phyloP scores from a whole-genome alignment of 2,329 filamentous ascomycete genomes.

The Ophiostoma himal-ulmi region DNA sequence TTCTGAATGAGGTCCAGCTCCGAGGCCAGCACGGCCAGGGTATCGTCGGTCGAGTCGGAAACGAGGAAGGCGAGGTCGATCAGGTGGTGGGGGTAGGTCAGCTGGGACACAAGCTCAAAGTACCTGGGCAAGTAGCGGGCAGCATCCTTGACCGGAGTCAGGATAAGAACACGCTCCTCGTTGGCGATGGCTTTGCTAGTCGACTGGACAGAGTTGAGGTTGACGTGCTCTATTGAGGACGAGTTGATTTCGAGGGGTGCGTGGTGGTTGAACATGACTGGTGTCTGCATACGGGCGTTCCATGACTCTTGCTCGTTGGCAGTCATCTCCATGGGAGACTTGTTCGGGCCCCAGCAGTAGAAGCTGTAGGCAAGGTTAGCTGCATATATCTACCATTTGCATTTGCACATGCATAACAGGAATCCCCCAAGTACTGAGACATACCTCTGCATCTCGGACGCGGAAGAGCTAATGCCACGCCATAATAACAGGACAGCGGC shows the following conservation, averaged over 20 bases:
- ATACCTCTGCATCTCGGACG: constrained; percentile 87
- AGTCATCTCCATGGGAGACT: constrained; percentile 93
- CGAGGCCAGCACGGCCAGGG: constrained; percentile 73
- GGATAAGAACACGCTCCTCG: constrained; percentile 80
- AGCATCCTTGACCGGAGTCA: constrained; percentile 90
- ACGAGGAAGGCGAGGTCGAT: constrained; percentile 95
- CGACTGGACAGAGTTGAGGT: constrained; percentile 80
- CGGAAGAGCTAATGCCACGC: constrained; percentile 74
- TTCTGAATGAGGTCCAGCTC: constrained; percentile 87
- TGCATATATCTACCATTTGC: background rate
- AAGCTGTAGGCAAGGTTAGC: constrained; percentile 54
- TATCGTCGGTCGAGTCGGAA: constrained; percentile 86
- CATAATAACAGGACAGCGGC: constrained; percentile 76
- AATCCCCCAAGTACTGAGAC: constrained; percentile 27
- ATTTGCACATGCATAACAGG: background rate
- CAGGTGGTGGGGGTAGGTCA: constrained; percentile 90
- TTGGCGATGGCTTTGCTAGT: constrained; percentile 72
- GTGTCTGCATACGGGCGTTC: constrained; percentile 82
- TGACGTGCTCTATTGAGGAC: constrained; percentile 67
- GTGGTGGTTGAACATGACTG: constrained; percentile 95
- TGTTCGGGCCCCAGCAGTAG: constrained; percentile 93
- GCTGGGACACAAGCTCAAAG: constrained; percentile 83
- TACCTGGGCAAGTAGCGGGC: constrained; percentile 76
- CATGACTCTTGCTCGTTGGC: constrained; percentile 85
- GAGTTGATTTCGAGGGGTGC: constrained; percentile 79